These are phyloP conservation scores for Epichloe glyceriae DNA, from an alignment of 2,329 filamentous ascomycete species.

Conservation along the genomic window DNA sequence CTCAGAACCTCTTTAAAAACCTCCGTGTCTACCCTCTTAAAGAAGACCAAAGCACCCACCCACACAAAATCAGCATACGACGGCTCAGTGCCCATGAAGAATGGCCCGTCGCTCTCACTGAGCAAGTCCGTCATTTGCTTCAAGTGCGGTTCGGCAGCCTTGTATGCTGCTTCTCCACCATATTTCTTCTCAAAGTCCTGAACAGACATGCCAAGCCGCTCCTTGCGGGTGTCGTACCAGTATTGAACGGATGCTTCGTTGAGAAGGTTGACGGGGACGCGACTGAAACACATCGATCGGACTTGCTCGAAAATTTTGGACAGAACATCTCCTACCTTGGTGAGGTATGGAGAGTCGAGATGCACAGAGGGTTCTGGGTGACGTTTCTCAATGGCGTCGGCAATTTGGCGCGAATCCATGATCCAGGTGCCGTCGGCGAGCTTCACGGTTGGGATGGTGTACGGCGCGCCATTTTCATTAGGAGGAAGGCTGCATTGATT, in stretches of 20 bases:
- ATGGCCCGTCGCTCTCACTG: slow-evolving; percentile 46
- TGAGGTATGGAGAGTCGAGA: slow-evolving; percentile 38
- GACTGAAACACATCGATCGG: slow-evolving; percentile 29
- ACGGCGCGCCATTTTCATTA: slow-evolving; percentile 3
- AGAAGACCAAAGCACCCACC: slow-evolving; percentile 33
- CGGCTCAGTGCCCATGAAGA: slow-evolving; percentile 42
- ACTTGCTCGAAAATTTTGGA: slow-evolving; percentile 19
- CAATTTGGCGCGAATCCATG: slow-evolving; percentile 53
- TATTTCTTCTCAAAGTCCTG: slow-evolving; percentile 32
- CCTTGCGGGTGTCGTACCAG: slow-evolving; percentile 39
- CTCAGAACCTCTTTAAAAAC: slow-evolving; percentile 22
- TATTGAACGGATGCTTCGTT: slow-evolving; percentile 37
- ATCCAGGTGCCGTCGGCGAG: slow-evolving; percentile 44
- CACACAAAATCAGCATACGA: slow-evolving; percentile 48
- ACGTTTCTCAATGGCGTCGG: slow-evolving; percentile 40
- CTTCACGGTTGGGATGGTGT: slow-evolving; percentile 35
- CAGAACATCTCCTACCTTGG: slow-evolving; percentile 30
- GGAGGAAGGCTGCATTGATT: slow-evolving; percentile 3
- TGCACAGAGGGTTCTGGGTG: slow-evolving; percentile 46
- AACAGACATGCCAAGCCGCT: slow-evolving; percentile 37
- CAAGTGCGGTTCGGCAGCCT: slow-evolving; percentile 24
- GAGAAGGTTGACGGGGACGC: slow-evolving; percentile 38
- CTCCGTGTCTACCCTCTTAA: slow-evolving; percentile 21
- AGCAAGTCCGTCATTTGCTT: slow-evolving; percentile 20
- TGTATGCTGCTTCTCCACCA: slow-evolving; percentile 39